Conservation (phyloP, 345 rosid species). For the Erodium maritimum region DNA sequence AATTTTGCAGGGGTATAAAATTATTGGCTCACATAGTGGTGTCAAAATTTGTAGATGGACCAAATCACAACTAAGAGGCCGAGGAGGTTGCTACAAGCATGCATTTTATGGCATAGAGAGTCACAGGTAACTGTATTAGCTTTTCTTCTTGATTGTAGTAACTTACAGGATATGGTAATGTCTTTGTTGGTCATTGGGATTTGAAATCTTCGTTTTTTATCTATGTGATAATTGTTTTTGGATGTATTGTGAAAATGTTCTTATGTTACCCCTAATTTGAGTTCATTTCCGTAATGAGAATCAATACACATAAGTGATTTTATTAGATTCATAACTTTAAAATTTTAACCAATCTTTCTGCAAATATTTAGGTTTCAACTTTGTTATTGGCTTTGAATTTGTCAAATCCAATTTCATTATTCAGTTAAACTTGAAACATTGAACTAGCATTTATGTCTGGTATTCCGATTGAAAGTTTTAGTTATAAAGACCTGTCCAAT, state of each 20-base stretch:
- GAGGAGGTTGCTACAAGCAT: conserved; percentile 99
- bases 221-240: background rate
- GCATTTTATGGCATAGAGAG: conserved; percentile 98
- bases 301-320: background rate
- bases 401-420: no score
- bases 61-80: conserved; percentile 95
- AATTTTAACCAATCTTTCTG: background rate
- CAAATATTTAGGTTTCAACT: background rate
- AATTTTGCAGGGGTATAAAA: conserved; percentile 79
- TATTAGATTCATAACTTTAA: background rate
- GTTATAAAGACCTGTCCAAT: background rate
- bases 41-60: conserved; percentile 99
- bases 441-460: no score
- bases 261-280: background rate
- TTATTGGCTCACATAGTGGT: conserved; percentile 95
- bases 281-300: background rate
- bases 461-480: background rate
- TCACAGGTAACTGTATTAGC: conserved; percentile 53
- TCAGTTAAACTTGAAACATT: no score
- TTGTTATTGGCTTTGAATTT: no score
- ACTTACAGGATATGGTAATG: background rate
- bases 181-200: background rate
- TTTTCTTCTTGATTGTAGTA: background rate
- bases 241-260: background rate
- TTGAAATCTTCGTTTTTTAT: background rate